A percentile compares a stretch with the other conserved stretches of the same genome.
phyloP scores from a whole-genome alignment of 768 basidiomycete species.

The Suillus occidentalis region DNA sequence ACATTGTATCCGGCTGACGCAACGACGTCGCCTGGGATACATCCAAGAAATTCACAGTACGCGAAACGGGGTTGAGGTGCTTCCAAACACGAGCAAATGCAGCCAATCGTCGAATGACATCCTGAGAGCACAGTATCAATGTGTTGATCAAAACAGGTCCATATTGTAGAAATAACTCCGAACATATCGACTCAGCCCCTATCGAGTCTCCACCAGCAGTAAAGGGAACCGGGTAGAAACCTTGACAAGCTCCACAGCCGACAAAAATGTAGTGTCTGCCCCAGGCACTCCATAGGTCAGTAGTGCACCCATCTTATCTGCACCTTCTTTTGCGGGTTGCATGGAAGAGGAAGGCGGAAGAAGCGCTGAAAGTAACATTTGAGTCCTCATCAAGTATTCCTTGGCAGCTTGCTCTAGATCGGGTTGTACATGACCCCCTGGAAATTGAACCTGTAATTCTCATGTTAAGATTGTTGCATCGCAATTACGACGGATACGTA shows the following conservation, averaged over 20 bases:
- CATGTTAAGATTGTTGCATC: neutral
- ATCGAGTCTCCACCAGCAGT: conserved; percentile 53
- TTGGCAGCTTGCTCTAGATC: conserved; percentile 32
- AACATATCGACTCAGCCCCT: conserved; percentile 16
- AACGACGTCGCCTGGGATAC: neutral
- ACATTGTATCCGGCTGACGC: neutral
- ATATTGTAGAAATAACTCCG: conserved; percentile 1
- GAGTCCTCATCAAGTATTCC: conserved; percentile 55
- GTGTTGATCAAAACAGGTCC: neutral
- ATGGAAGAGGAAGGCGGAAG: conserved; percentile 40
- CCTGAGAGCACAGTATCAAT: conserved; percentile 2
- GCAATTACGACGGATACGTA: conserved; percentile 16
- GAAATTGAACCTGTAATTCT: conserved; percentile 16
- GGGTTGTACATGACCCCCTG: conserved; percentile 6
- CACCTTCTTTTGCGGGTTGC: conserved; percentile 23
- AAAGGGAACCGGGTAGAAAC: conserved; percentile 75
- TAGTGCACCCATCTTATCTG: conserved; percentile 43
- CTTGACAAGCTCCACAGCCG: conserved; percentile 65
- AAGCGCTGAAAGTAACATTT: conserved; percentile 60
- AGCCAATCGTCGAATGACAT: conserved; percentile 2
- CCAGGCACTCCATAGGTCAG: conserved; percentile 54
- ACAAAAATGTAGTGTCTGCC: conserved; percentile 53
- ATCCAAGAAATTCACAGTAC: conserved; percentile 4
- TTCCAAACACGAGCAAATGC: conserved; percentile 1
- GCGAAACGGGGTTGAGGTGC: neutral